Conservation (phyloP, 345 rosid genomes). For the Gossypium arboreum region DNA sequence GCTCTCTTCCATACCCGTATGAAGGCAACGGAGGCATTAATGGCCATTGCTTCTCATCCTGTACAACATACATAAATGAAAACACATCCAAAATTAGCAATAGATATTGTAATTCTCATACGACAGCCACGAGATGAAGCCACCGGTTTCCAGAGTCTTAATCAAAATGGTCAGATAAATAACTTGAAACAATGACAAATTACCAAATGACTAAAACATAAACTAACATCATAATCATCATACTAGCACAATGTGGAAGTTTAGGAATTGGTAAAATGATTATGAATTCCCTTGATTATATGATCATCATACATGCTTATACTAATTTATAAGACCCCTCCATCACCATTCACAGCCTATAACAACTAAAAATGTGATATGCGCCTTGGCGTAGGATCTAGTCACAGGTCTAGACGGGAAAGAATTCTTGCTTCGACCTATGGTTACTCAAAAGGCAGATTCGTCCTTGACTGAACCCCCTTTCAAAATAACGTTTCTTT, state of each 20-base stretch:
- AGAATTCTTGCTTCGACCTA: too few relatives aligned
- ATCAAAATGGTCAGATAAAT: neutral
- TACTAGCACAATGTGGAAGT: neutral
- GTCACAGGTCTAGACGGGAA: too few relatives aligned
- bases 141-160: neutral
- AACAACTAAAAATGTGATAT: neutral
- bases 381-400: too few relatives aligned
- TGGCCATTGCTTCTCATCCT: slow-evolving; percentile 69
- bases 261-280: neutral
- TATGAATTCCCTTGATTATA: neutral
- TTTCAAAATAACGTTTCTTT: too few relatives aligned
- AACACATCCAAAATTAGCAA: neutral
- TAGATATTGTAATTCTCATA: neutral
- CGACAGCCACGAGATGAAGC: neutral
- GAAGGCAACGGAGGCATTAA: slow-evolving; percentile 73
- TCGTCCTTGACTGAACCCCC: too few relatives aligned
- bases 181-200: neutral
- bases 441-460: too few relatives aligned
- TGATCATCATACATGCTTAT: neutral
- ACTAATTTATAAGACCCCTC: neutral
- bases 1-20: slow-evolving; percentile 69
- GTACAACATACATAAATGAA: neutral
- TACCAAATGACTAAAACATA: neutral
- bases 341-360: neutral
- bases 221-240: neutral